These are phyloP conservation scores for Solanum infundibuliforme DNA, from an alignment of 257 asterid genomes.

Conservation along the genomic window DNA sequence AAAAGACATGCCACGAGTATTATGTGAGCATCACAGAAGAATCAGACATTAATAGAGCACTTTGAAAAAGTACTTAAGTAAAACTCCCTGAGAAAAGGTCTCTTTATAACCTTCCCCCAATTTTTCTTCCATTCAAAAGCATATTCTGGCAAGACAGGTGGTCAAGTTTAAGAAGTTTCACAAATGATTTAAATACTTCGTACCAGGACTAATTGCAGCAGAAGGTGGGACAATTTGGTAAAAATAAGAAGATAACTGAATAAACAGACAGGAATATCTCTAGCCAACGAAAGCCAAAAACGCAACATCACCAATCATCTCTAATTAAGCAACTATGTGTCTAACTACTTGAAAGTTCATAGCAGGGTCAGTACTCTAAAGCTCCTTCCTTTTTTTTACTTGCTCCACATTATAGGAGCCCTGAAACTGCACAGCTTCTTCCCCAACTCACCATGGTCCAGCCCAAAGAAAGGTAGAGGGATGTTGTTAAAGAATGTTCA, in stretches of 20 bases:
- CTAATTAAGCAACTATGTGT: not conserved
- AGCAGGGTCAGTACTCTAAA: not conserved
- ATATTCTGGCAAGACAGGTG: not conserved
- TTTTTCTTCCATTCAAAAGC: not conserved
- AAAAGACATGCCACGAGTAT: not conserved
- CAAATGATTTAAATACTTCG: not conserved
- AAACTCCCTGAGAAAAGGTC: not conserved
- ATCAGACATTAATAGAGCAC: not conserved
- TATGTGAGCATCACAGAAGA: not conserved
- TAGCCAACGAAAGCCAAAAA: not conserved
- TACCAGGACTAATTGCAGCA: not conserved
- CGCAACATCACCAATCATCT: not conserved
- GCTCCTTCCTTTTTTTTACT: not conserved
- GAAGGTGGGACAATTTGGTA: not conserved
- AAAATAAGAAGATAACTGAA: not conserved
- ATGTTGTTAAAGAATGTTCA: not conserved
- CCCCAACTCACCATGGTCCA: not conserved
- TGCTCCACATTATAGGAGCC: not conserved
- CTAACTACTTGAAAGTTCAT: not conserved
- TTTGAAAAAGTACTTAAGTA: not conserved
- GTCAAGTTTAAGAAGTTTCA: not conserved
- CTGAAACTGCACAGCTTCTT: not conserved
- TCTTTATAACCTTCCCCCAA: not conserved
- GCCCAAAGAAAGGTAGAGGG: not conserved
- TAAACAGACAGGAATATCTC: not conserved